A percentile compares a stretch with the other conserved stretches of the same genome.
Evolutionary conservation across 1,139 yeast genomes (phyloP).

Genomic region (Suhomyces taliae): DNA sequence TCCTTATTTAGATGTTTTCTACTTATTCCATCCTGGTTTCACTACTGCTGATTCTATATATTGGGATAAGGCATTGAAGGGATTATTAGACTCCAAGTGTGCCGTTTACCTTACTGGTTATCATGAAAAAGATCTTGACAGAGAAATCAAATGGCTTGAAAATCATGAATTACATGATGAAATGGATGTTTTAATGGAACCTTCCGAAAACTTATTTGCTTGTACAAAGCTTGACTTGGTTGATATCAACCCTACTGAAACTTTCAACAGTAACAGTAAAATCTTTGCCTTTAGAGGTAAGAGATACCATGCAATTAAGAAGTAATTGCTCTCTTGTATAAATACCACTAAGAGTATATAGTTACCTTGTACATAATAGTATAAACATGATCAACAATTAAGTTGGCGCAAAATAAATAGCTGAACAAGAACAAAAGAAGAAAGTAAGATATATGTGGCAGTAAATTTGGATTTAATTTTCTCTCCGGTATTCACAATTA

Average conservation of each 20-base stretch:
- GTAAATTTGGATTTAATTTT: too few species aligned
- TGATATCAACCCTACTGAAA: constrained; percentile 87
- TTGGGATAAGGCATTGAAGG: constrained; percentile 84
- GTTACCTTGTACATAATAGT: constrained; percentile 4
- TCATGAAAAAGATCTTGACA: constrained; percentile 67
- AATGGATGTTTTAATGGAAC: constrained; percentile 78
- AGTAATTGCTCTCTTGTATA: constrained; percentile 15
- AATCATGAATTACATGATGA: constrained; percentile 63
- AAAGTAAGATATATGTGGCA: too few species aligned
- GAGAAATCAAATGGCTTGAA: constrained; percentile 73
- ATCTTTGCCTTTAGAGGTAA: constrained; percentile 93
- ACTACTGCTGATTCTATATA: constrained; percentile 79
- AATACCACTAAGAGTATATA: constrained; percentile 3
- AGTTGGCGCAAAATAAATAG: neutral
- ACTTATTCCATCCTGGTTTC: constrained; percentile 93
- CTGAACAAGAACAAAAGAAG: too few species aligned
- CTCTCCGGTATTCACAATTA: too few species aligned
- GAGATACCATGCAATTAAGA: constrained; percentile 80
- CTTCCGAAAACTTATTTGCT: constrained; percentile 69
- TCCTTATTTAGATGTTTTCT: constrained; percentile 90
- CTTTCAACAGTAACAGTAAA: constrained; percentile 86
- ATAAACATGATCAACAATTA: neutral
- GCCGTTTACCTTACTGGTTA: constrained; percentile 89
- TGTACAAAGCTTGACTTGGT: constrained; percentile 94
- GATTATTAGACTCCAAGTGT: constrained; percentile 88